Percentiles rank a stretch among this genome's conserved stretches.
Evolutionary conservation across 169 alveolate genomes (phyloP).

Genomic region (Besnoitia besnoiti): DNA sequence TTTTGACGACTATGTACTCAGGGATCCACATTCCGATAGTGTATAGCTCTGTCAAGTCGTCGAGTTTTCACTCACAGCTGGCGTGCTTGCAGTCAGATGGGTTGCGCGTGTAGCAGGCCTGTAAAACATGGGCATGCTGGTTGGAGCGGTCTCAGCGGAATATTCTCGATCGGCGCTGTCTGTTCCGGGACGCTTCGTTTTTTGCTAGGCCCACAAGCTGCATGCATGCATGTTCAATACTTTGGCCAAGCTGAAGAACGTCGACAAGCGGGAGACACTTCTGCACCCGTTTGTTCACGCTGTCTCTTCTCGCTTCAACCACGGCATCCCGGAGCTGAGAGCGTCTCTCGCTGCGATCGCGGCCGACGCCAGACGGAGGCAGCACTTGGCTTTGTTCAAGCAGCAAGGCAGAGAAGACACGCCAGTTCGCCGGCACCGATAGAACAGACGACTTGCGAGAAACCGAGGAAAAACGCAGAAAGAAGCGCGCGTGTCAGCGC

Average conservation of each 20-base stretch:
- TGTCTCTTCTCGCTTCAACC: background rate
- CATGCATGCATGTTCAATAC: background rate
- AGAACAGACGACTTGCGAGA: background rate
- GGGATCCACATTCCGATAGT: too few species aligned
- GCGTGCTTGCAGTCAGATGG: too few species aligned
- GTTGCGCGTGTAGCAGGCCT: too few species aligned
- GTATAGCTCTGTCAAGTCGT: too few species aligned
- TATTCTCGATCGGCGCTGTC: too few species aligned
- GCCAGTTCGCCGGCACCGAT: background rate
- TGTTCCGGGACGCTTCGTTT: too few species aligned
- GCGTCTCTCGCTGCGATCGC: background rate
- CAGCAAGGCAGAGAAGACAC: background rate
- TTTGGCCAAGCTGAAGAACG: background rate
- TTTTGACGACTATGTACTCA: too few species aligned
- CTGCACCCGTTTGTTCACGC: constrained; percentile 35
- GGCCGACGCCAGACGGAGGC: background rate
- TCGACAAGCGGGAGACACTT: background rate
- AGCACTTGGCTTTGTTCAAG: background rate
- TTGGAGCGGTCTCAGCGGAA: too few species aligned
- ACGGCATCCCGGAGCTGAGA: constrained; percentile 12
- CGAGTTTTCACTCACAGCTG: background rate
- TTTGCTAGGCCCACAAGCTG: constrained; percentile 5
- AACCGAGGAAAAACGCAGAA: too few species aligned
- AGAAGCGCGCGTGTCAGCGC: too few species aligned
- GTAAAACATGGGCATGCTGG: too few species aligned